Conservation (phyloP, 345 rosid species). For the Salix arbutifolia region DNA sequence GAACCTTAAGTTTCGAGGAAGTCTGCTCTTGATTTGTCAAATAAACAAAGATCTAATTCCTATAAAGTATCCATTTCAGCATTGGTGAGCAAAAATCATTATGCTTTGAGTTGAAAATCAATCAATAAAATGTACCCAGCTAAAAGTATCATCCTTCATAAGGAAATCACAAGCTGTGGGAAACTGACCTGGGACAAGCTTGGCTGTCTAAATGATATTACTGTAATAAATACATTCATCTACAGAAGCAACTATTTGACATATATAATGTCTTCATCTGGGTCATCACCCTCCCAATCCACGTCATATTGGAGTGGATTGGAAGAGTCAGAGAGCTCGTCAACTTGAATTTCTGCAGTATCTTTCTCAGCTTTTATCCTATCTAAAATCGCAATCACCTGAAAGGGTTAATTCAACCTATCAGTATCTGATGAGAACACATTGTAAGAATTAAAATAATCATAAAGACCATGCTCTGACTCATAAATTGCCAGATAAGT, state of each 20-base stretch:
- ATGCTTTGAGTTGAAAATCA: background rate
- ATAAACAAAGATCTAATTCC: too few species aligned
- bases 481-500: background rate
- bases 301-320: slow-evolving; percentile 38
- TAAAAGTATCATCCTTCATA: background rate
- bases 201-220: background rate
- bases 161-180: background rate
- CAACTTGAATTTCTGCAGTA: slow-evolving; percentile 20
- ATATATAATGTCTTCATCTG: slow-evolving; percentile 71
- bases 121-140: background rate
- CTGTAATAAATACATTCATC: background rate
- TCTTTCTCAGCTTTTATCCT: slow-evolving; percentile 65
- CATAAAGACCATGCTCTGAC: background rate
- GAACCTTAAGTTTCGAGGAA: too few species aligned
- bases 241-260: slow-evolving; percentile 44
- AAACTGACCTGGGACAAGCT: slow-evolving; percentile 22
- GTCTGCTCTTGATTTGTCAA: too few species aligned
- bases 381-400: slow-evolving; percentile 81
- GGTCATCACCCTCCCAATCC: slow-evolving; percentile 65
- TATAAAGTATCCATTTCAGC: too few species aligned
- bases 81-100: background rate
- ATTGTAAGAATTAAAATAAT: background rate
- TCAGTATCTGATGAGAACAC: background rate
- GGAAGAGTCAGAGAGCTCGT: slow-evolving; percentile 26
- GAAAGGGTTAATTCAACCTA: slow-evolving; percentile 19